A percentile compares a stretch with the other conserved stretches of the same genome.
These are phyloP conservation scores for Candida jianshihensis DNA, from an alignment of 805 yeast species.

Conservation along the genomic window DNA sequence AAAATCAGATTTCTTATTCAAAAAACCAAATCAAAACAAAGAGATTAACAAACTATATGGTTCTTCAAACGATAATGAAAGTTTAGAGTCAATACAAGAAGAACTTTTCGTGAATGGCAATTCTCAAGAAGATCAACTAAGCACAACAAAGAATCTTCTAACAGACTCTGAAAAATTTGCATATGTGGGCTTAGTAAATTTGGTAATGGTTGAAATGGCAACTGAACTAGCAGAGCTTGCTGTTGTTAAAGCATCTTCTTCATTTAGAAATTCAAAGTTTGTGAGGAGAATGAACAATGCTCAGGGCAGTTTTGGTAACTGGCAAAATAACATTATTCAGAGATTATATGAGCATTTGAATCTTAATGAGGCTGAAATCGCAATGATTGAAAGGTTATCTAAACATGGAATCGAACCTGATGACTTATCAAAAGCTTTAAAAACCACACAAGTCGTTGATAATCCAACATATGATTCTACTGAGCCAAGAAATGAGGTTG, in stretches of 20 bases:
- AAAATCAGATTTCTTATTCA: conserved; percentile 50
- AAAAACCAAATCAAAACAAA: conserved; percentile 15
- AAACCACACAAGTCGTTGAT: conserved; percentile 40
- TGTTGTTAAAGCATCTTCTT: conserved; percentile 40
- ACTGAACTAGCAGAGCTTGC: conserved; percentile 58
- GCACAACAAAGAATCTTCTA: conserved; percentile 73
- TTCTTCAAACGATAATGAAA: not conserved
- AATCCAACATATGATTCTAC: conserved; percentile 38
- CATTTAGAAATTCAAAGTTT: conserved; percentile 33
- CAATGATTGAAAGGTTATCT: conserved; percentile 82
- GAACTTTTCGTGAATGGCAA: conserved; percentile 23
- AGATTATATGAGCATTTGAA: conserved; percentile 77
- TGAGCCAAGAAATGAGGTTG: conserved; percentile 2
- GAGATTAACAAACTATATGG: not conserved
- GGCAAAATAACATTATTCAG: conserved; percentile 71
- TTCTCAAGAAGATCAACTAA: conserved; percentile 57
- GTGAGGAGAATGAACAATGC: conserved; percentile 56
- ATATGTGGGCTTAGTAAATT: conserved; percentile 77
- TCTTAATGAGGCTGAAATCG: conserved; percentile 65
- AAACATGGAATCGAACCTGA: conserved; percentile 71
- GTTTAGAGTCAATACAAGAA: not conserved
- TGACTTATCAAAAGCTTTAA: conserved; percentile 63
- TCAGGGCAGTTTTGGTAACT: conserved; percentile 73
- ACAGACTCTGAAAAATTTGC: conserved; percentile 85
- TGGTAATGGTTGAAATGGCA: conserved; percentile 75